Base-by-base conservation (phyloP, 805 yeast genomes). In the Metschnikowia bowlesiae region DNA sequence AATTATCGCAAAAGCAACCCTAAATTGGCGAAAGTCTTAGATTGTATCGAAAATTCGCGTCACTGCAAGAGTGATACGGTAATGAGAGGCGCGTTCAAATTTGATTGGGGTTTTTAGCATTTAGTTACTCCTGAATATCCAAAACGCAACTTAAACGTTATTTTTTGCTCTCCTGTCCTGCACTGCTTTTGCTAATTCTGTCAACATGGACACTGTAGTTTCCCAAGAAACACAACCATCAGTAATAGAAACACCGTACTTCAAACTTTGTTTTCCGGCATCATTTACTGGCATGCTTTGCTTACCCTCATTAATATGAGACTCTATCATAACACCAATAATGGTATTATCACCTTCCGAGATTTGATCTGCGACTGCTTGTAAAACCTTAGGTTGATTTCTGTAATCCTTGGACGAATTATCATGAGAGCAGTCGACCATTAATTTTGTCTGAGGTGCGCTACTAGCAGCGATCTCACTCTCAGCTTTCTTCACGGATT, bases 361-460 rank as follows among this genome's bases (percentile, higher is more conserved):
- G 46, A 94, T 69, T 71, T 94, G 99, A 55, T 84, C 84, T 54
- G 89, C 87, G 51, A 94, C 82, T 40, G 73, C 79, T 28, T 80
- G 78, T 28, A 91, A 89, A 11, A 92, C 99, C 64, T 78, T 81
- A 43, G 98, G 97, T 75, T 92, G 99, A 71, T 92, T 92, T 66
- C 81, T 81, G 81, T 84, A 91, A 70, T 92, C 85, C 68, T 92
- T 92, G 65, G 78, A 83, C 35, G 97, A 89, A 77, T 92, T 92
- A 56, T 97, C 99, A 66, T 92, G 99, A 38, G 97, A 90, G 70
- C 97, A 94, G 71, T 92, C 99, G 56, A 92, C 83, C 98, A 92
- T 58, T 37, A 58, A 42, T 39, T 54, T 94, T 62, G 91, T 85
- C 63, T 92, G 79, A 44, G 74, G 70, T 16, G 66, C 66, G 51